A percentile compares a stretch with the other conserved stretches of the same genome.
These are phyloP conservation scores for Starmerella khaoyaiensis DNA, from an alignment of 805 yeast genomes.

Conservation along the genomic window DNA sequence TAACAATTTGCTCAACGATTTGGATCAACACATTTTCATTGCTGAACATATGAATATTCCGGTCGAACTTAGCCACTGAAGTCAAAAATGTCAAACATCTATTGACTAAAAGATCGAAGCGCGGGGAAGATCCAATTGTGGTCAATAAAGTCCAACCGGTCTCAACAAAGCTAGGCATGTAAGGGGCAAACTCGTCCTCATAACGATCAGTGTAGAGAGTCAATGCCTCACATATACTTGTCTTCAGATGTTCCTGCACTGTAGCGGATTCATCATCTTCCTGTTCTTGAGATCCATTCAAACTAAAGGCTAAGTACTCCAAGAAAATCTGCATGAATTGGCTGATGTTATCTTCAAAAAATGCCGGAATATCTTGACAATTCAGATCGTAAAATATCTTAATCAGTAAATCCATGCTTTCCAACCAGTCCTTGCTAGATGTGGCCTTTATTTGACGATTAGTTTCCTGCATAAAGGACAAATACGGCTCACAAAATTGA, in stretches of 20 bases:
- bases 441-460: slow-evolving; percentile 48
- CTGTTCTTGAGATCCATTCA: slow-evolving; percentile 40
- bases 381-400: slow-evolving; percentile 87
- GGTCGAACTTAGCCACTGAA: slow-evolving; percentile 59
- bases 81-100: slow-evolving; percentile 71
- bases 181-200: slow-evolving; percentile 77
- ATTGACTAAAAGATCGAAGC: slow-evolving; percentile 73
- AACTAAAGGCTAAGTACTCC: slow-evolving; percentile 53
- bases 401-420: slow-evolving; percentile 43
- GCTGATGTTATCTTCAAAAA: slow-evolving; percentile 80
- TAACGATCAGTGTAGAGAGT: slow-evolving; percentile 81
- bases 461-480: slow-evolving; percentile 48
- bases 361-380: slow-evolving; percentile 97
- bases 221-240: slow-evolving; percentile 72
- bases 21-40: slow-evolving; percentile 53
- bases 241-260: slow-evolving; percentile 54
- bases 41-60: slow-evolving; percentile 49
- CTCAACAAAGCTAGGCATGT: slow-evolving; percentile 65
- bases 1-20: slow-evolving; percentile 65
- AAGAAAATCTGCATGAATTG: slow-evolving; percentile 70
- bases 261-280: slow-evolving; percentile 57
- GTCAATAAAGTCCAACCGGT: slow-evolving; percentile 69
- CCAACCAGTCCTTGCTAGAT: slow-evolving; percentile 33
- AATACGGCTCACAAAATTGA: slow-evolving; percentile 69
- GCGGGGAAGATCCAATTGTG: slow-evolving; percentile 52